phyloP scores from a whole-genome alignment of 441 rosid species.

The Corymbia calophylla region DNA sequence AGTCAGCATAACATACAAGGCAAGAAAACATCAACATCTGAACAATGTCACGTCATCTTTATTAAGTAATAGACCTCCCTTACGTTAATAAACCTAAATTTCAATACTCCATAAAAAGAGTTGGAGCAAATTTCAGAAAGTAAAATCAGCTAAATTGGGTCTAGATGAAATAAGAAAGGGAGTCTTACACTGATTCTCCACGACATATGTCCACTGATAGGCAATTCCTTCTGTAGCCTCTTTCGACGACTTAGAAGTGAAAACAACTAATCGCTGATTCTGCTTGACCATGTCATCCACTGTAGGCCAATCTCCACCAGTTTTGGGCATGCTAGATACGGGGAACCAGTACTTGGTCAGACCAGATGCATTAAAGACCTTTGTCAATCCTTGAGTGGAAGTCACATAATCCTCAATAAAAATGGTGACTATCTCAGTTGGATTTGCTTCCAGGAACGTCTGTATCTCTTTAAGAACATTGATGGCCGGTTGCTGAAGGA shows the following conservation, averaged over 20 bases:
- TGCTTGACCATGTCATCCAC: constrained; percentile 82
- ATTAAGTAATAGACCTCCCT: neutral
- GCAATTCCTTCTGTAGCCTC: constrained; percentile 92
- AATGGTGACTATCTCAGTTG: constrained; percentile 81
- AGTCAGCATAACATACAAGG: neutral
- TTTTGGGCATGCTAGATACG: constrained; percentile 68
- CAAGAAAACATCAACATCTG: neutral
- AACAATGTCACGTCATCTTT: neutral
- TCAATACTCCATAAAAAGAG: neutral
- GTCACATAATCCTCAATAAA: constrained; percentile 90
- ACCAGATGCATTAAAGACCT: constrained; percentile 78
- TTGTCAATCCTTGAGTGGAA: constrained; percentile 64
- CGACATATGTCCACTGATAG: constrained; percentile 79
- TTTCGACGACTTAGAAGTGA: constrained; percentile 65
- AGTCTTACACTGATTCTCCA: constrained; percentile 75
- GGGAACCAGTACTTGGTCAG: constrained; percentile 67
- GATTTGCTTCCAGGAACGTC: constrained; percentile 54
- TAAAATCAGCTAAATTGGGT: neutral
- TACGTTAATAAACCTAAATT: neutral
- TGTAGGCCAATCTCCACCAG: constrained; percentile 86
- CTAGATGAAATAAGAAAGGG: neutral
- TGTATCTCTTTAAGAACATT: constrained; percentile 72
- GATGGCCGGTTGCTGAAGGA: constrained; percentile 71
- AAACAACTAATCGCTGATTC: constrained; percentile 77
- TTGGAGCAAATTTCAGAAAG: neutral